Evolutionary conservation across 768 basidiomycete species (phyloP).

Genomic region (Pleurotus tuber-regium): DNA sequence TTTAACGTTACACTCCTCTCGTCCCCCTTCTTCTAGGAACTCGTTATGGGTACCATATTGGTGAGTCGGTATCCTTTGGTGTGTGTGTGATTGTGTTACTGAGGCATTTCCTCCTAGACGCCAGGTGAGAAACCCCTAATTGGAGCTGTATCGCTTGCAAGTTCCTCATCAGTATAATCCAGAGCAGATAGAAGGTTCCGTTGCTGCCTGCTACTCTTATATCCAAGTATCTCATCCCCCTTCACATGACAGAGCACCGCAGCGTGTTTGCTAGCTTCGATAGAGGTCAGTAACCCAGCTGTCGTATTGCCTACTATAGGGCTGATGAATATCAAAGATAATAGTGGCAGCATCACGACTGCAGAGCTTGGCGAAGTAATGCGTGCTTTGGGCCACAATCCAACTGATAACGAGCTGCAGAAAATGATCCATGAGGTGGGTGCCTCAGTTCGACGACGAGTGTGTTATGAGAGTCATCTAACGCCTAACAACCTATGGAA

Average conservation of each 20-base stretch:
- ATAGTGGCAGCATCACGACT: conserved; percentile 49
- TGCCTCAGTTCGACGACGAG: neutral
- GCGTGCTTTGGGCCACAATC: conserved; percentile 47
- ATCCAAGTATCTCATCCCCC: neutral
- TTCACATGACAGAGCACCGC: conserved; percentile 1
- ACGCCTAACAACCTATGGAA: neutral
- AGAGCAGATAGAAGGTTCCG: conserved; percentile 3
- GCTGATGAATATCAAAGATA: too few species aligned
- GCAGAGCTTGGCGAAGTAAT: conserved; percentile 48
- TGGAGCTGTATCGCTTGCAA: neutral
- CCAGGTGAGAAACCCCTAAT: neutral
- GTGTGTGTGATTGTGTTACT: neutral
- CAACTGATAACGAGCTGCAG: conserved; percentile 46
- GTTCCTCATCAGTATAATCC: neutral
- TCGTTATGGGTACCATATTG: neutral
- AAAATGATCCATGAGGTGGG: conserved; percentile 43
- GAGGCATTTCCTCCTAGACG: neutral
- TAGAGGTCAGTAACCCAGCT: conserved; percentile 2
- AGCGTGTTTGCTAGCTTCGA: conserved; percentile 4
- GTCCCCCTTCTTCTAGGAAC: neutral
- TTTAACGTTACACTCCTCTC: neutral
- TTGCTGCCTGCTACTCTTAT: neutral
- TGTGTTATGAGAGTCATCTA: neutral
- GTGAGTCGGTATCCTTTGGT: neutral
- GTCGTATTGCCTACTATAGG: too few species aligned